Percentiles rank a stretch among this genome's conserved stretches.
phyloP scores from a whole-genome alignment of 2,329 filamentous ascomycete genomes.

The Grosmannia clavigera region DNA sequence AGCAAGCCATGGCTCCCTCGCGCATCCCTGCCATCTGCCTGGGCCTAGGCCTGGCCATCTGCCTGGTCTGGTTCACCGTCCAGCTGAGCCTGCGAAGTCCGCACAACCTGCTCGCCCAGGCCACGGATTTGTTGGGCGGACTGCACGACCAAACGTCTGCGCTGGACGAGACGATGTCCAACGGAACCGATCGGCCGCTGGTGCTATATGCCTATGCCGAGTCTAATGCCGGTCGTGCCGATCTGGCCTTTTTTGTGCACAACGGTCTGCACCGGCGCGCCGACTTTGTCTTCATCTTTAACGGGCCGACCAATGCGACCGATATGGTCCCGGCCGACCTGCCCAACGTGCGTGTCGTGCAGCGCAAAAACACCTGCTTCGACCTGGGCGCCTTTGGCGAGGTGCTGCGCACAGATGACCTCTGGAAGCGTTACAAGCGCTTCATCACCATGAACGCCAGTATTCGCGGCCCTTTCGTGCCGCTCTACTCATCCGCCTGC shows the following conservation, averaged over 20 bases:
- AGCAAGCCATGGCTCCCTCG: background rate
- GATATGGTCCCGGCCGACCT: slow-evolving; percentile 15
- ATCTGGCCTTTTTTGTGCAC: slow-evolving; percentile 24
- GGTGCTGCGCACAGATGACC: slow-evolving; percentile 19
- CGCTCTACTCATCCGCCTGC: slow-evolving; percentile 21
- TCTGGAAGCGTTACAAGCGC: slow-evolving; percentile 22
- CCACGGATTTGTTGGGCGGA: background rate
- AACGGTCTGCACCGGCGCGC: slow-evolving; percentile 24
- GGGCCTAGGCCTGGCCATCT: background rate
- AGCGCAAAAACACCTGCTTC: slow-evolving; percentile 21
- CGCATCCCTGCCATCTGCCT: background rate
- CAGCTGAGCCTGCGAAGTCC: background rate
- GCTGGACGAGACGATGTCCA: background rate
- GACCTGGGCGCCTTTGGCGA: slow-evolving; percentile 24
- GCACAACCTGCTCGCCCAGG: background rate
- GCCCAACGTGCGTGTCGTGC: slow-evolving; percentile 21
- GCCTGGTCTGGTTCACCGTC: background rate
- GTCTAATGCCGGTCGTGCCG: slow-evolving; percentile 18
- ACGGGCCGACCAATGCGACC: slow-evolving; percentile 19
- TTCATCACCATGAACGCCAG: slow-evolving; percentile 25
- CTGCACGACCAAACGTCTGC: background rate
- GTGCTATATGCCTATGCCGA: slow-evolving; percentile 25
- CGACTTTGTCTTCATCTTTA: slow-evolving; percentile 28
- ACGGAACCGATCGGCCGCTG: slow-evolving; percentile 11
- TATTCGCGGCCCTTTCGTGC: slow-evolving; percentile 25